These are phyloP conservation scores for Microsporum canis DNA, from an alignment of 2,329 filamentous ascomycete genomes.

Conservation along the genomic window DNA sequence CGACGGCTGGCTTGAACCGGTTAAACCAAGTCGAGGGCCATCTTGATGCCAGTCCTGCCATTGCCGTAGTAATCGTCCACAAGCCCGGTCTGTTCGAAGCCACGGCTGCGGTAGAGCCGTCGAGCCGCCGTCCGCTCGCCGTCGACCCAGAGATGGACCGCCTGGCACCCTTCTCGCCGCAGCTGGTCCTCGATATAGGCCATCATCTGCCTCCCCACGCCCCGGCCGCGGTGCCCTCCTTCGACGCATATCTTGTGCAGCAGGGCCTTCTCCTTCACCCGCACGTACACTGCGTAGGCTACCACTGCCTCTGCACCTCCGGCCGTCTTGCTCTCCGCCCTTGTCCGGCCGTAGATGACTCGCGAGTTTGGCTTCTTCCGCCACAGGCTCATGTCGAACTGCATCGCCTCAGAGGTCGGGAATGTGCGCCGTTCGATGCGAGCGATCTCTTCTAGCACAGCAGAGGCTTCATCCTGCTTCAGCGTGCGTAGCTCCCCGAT, in stretches of 20 bases:
- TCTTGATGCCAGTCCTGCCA: slow-evolving; percentile 36
- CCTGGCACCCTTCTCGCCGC: slow-evolving; percentile 37
- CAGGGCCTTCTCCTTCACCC: slow-evolving; percentile 35
- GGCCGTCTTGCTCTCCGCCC: slow-evolving; percentile 2
- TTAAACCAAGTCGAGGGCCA: slow-evolving; percentile 22
- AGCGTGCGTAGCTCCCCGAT: slow-evolving; percentile 32
- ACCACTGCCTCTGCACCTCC: slow-evolving; percentile 19
- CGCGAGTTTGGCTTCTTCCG: slow-evolving; percentile 40
- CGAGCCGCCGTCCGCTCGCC: slow-evolving; percentile 36
- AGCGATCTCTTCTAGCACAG: slow-evolving; percentile 27
- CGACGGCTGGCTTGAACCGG: background rate
- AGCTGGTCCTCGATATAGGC: slow-evolving; percentile 34
- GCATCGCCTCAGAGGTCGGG: slow-evolving; percentile 40
- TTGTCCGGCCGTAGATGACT: slow-evolving; percentile 26
- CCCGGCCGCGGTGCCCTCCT: slow-evolving; percentile 35
- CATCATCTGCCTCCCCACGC: slow-evolving; percentile 38
- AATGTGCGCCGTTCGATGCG: slow-evolving; percentile 42
- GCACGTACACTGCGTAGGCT: slow-evolving; percentile 40
- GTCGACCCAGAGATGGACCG: slow-evolving; percentile 43
- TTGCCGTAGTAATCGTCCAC: slow-evolving; percentile 41
- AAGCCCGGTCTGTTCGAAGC: slow-evolving; percentile 37
- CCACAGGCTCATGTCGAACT: slow-evolving; percentile 36
- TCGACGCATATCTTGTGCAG: slow-evolving; percentile 44
- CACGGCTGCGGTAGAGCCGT: slow-evolving; percentile 35
- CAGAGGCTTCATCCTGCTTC: slow-evolving; percentile 24